phyloP scores from a whole-genome alignment of 2,329 filamentous ascomycete genomes.

The Eurotiales sp. region DNA sequence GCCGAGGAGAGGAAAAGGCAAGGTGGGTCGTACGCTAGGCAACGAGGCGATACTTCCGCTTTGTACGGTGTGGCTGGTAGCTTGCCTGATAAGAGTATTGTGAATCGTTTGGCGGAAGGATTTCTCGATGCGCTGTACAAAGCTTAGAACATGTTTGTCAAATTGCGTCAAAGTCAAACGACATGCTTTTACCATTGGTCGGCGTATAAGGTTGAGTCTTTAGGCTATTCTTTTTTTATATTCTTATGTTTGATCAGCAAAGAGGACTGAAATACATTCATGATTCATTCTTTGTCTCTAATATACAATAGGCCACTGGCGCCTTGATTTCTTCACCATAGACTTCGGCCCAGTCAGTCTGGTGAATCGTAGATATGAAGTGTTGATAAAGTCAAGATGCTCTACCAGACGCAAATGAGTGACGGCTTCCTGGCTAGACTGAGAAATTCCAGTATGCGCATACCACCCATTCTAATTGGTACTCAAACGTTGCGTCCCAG shows the following conservation, averaged over 20 bases:
- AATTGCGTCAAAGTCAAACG: not conserved
- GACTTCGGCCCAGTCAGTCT: not conserved
- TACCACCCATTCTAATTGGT: too few relatives aligned
- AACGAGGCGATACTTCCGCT: constrained; percentile 70
- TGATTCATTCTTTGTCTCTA: constrained; percentile 14
- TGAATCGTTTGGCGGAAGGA: constrained; percentile 82
- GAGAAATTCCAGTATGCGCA: too few relatives aligned
- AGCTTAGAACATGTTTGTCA: constrained; percentile 39
- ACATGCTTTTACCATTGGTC: constrained; percentile 4
- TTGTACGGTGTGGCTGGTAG: constrained; percentile 94
- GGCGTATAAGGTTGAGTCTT: not conserved
- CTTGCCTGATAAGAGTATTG: constrained; percentile 91
- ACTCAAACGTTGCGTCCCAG: too few relatives aligned
- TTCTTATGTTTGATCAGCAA: constrained; percentile 8
- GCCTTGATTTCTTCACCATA: not conserved
- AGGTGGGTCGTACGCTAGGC: constrained; percentile 52
- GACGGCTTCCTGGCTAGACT: too few relatives aligned
- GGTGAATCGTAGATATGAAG: too few relatives aligned
- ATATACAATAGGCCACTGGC: constrained; percentile 13
- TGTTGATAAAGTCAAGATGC: too few relatives aligned
- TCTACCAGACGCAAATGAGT: too few relatives aligned
- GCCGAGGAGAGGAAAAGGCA: constrained; percentile 64
- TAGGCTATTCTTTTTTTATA: constrained; percentile 11
- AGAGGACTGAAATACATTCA: constrained; percentile 12
- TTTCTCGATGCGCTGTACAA: constrained; percentile 94